Evolutionary conservation across 306 rosid genomes (phyloP), one percentile per base, ranked within the genome.

Genomic region (Begonia peltatifolia): DNA sequence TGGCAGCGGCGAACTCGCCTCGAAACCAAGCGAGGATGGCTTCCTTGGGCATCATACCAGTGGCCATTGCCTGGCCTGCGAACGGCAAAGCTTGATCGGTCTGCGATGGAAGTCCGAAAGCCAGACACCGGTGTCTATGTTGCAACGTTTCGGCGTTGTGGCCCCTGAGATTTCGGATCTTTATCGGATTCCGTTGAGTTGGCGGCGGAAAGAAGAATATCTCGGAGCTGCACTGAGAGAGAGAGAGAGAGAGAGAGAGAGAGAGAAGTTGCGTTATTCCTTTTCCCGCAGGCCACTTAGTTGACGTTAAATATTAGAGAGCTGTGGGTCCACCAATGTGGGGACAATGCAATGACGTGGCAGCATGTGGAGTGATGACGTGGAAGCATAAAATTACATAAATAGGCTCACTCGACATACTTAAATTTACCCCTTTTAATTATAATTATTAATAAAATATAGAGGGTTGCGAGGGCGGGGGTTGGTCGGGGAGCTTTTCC

Each of bases 1-100:
- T 87, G 0, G 96, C 92, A 1, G 96, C 96, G 2, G 94, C 96
- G 36, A 87, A 87, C 63, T 87, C 96, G 12, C 93, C 85, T 9
- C 83, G 80, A 55, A 70, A 83, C 96, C 96, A 87, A 0, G 92
- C 74, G 6, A 87, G 53, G 42, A 87, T 72, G 1, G 94, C 87
- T 10, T 87, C 96, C 64, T 81, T 79, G 13, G 92, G 90, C 50
- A 76, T 53, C 1, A 77, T 56, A 18, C 83, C 92, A 1, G 96
- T 66, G 54, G 57, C 53, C 76, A 66, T 44, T n/a, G 79, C 11
- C 0, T 76, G 74, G n/a, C 57, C 66, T n/a, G 30, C 46, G 14
- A 68, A 5, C 50, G 74, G 53, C 11, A 17, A 20, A 50, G 54
- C 77, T 42, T 67, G 78, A 63, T 76, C 76, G 60, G 62, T 62